Conservation (phyloP, 2,329 filamentous ascomycete genomes). For the Trichoderma sp. region DNA sequence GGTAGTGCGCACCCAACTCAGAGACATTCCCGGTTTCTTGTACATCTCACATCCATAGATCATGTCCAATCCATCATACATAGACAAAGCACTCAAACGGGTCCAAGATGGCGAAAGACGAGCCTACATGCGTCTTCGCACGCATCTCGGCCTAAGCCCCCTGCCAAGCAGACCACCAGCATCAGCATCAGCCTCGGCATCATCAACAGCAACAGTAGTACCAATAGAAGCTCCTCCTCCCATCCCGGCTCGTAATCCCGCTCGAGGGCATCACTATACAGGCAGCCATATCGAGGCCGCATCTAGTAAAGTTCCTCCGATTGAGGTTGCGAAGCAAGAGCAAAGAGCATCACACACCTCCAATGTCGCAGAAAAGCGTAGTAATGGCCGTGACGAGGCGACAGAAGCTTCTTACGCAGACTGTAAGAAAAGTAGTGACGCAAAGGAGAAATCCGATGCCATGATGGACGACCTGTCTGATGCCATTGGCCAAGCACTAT, state of each 20-base stretch:
- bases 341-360: neutral
- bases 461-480: neutral
- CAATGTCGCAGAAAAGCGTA: neutral
- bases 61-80: neutral
- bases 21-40: too few relatives aligned
- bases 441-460: neutral
- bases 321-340: rapidly evolving
- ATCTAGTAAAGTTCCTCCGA: neutral
- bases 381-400: neutral
- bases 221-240: neutral
- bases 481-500: neutral
- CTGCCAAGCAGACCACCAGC: neutral
- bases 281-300: neutral
- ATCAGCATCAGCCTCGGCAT: neutral
- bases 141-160: neutral
- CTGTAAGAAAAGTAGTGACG: neutral
- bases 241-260: neutral
- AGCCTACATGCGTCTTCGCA: neutral
- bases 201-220: neutral
- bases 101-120: neutral
- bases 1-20: neutral
- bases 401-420: neutral
- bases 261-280: neutral
- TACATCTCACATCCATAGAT: neutral
- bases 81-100: neutral